Percentiles rank a stretch among this genome's conserved stretches.
These are phyloP conservation scores for Xylaria sp. DNA, from an alignment of 2,329 filamentous ascomycete genomes.

Conservation along the genomic window DNA sequence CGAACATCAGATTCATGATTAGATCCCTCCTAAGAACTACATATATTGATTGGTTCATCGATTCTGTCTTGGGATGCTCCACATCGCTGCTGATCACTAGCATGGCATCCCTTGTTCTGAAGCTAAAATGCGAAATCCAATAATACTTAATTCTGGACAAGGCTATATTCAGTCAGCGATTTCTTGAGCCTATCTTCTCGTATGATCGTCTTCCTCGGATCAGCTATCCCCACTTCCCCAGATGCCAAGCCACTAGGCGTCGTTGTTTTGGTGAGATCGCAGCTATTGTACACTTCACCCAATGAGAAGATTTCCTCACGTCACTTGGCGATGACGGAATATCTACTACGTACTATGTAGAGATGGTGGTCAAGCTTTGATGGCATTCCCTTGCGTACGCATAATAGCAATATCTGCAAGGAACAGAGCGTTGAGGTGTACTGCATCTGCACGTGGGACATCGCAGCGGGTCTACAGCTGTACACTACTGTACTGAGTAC, in stretches of 20 bases:
- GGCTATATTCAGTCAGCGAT: conserved; percentile 2
- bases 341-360: too few species aligned
- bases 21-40: conserved; percentile 26
- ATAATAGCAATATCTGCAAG: conserved; percentile 1
- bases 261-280: background rate
- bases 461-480: background rate
- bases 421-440: conserved; percentile 4
- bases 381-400: background rate
- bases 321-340: conserved; percentile 5
- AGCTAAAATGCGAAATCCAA: conserved; percentile 3
- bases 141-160: background rate
- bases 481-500: background rate
- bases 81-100: conserved; percentile 12
- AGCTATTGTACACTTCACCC: background rate
- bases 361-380: background rate
- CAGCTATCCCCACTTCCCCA: conserved; percentile 30
- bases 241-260: conserved; percentile 19
- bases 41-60: conserved; percentile 25
- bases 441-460: conserved; percentile 18
- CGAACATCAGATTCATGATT: conserved; percentile 18
- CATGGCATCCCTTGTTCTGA: conserved; percentile 16
- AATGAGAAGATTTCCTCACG: conserved; percentile 4
- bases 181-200: background rate
- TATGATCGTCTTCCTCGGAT: background rate
- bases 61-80: background rate